phyloP scores from a whole-genome alignment of 371 early-diverging fungal genomes.

The Parasitella parasitica region DNA sequence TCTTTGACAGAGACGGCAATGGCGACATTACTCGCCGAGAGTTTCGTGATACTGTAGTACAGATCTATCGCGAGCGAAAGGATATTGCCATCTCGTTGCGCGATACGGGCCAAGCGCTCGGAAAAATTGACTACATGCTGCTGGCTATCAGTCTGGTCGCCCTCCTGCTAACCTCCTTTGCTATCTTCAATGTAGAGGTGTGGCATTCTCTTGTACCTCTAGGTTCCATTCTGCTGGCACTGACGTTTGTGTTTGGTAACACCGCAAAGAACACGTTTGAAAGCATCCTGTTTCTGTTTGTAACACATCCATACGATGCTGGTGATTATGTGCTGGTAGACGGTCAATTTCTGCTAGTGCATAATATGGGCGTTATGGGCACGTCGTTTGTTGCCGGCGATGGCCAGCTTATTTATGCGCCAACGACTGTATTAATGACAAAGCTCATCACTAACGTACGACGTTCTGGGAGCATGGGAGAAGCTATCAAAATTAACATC shows the following conservation, averaged over 20 bases:
- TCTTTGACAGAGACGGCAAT: conserved; percentile 69
- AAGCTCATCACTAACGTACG: conserved; percentile 75
- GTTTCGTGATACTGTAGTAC: conserved; percentile 57
- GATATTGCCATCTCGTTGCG: conserved; percentile 54
- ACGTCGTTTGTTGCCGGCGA: conserved; percentile 68
- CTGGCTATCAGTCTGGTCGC: conserved; percentile 45
- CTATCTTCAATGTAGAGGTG: conserved; percentile 59
- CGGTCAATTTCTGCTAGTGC: conserved; percentile 60
- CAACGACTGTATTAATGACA: conserved; percentile 65
- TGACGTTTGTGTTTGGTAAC: conserved; percentile 64
- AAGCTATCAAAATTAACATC: conserved; percentile 54
- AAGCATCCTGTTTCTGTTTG: conserved; percentile 61
- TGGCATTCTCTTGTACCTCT: conserved; percentile 37
- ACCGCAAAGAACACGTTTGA: conserved; percentile 62
- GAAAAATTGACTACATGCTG: conserved; percentile 64
- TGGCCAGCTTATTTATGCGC: conserved; percentile 73
- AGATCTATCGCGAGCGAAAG: conserved; percentile 64
- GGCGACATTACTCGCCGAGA: conserved; percentile 66
- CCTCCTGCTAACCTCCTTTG: conserved; percentile 42
- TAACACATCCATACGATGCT: conserved; percentile 62
- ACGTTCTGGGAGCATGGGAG: conserved; percentile 63
- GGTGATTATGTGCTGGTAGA: conserved; percentile 75
- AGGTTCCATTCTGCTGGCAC: conserved; percentile 54
- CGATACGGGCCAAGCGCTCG: conserved; percentile 62
- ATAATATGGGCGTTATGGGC: conserved; percentile 69